Percentiles rank a stretch among this genome's conserved stretches.
Conservation (phyloP, 2,329 filamentous ascomycete species). For the Talaromyces sp. region DNA sequence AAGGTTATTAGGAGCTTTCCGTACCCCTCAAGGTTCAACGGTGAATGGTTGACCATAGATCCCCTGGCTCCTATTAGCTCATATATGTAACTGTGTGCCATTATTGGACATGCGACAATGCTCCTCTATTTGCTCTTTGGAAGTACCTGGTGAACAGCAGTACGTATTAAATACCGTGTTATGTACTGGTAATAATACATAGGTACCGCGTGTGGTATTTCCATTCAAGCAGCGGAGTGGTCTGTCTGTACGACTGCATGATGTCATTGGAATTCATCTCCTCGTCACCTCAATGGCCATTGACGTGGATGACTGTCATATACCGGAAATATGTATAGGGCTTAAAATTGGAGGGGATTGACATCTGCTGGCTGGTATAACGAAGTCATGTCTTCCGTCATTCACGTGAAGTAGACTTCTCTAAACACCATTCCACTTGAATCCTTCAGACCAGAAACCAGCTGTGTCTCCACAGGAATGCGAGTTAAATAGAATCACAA, state of each 20-base stretch:
- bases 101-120: conserved; percentile 1
- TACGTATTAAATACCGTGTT: conserved; percentile 5
- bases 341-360: not conserved
- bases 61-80: conserved; percentile 16
- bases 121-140: not conserved
- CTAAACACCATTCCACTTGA: not conserved
- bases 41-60: conserved; percentile 13
- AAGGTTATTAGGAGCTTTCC: not conserved
- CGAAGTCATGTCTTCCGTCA: not conserved
- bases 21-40: conserved; percentile 13
- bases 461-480: conserved; percentile 17
- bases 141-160: not conserved
- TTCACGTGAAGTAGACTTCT: not conserved
- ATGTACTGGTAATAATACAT: not conserved
- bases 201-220: not conserved
- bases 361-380: not conserved
- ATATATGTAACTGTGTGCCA: not conserved
- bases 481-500: conserved; percentile 2
- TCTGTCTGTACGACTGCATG: conserved; percentile 19
- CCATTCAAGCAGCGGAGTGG: not conserved
- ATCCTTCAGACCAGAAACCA: conserved; percentile 5
- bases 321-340: too few relatives aligned
- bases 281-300: not conserved
- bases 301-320: not conserved
- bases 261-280: conserved; percentile 18